Evolutionary conservation across 805 yeast genomes (phyloP), one percentile per base, ranked within the genome.

Genomic region (Lachancea meyersii): DNA sequence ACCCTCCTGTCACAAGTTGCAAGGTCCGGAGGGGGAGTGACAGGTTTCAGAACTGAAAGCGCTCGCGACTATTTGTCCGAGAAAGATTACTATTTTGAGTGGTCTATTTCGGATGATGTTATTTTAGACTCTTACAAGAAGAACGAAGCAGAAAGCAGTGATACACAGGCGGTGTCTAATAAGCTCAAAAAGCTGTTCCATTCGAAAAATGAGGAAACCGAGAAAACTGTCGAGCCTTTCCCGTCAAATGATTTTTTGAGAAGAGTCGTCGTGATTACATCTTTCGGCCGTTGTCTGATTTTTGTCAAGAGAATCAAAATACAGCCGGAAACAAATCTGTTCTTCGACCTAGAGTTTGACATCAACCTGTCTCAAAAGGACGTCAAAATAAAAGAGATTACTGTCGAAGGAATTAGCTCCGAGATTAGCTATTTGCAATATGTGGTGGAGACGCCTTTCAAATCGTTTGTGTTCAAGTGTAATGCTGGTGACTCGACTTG

Each of bases 251-350:
- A 65, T 35, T 65, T 66, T 40, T 60, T 68, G 43, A 67, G 69
- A 8, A 72, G 85, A 48, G 71, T 80, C 1, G 51, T 81, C 45
- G 49, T 82, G 11, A 64, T 81, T 0, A 83, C 89, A 1, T 69
- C 77, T 1, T 72, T 72, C 54, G 91, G 88, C 1, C 67, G 89
- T 37, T 77, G 75, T 1, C 59, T 84, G 45, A 54, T 82, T 1
- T 76, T 83, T 47, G 57, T 51, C 1, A 61, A 65, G 50, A 61
- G 72, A 24, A 66, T 61, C 32, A 73, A 66, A 43, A 53, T 52
- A 28, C 61, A 57, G 3, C 40, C 50, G 2, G 52, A 51, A 18
- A 43, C 63, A 9, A 62, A 59, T 8, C 62, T 65, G 17, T 67
- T 63, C 6, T 69, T 67, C 27, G 74, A 73, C 44, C 54, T 80